Conservation (phyloP, 1,284 basidiomycete species). For the Leccinum griseonigrum region DNA sequence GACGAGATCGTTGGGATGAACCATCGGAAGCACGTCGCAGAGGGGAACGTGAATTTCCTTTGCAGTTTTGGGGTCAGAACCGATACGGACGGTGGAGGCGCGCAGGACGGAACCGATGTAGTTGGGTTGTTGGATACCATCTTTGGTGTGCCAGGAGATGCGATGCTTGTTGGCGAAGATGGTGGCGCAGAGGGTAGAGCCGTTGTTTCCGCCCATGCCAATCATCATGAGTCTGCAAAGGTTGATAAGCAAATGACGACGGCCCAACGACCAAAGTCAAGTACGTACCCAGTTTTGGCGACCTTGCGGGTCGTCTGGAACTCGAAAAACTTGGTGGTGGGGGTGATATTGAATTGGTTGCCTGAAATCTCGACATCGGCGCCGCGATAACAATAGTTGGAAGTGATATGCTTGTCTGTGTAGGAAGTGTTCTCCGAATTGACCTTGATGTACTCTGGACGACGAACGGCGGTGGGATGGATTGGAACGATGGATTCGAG, state of each 20-base stretch:
- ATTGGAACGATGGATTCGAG: conserved; percentile 65
- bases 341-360: conserved; percentile 76
- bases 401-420: conserved; percentile 77
- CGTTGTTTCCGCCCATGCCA: conserved; percentile 97
- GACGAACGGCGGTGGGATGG: conserved; percentile 85
- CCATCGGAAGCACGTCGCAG: conserved; percentile 95
- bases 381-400: conserved; percentile 84
- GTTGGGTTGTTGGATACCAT: conserved; percentile 91
- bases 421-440: conserved; percentile 83
- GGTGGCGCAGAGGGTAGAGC: conserved; percentile 91
- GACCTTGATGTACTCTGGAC: conserved; percentile 76
- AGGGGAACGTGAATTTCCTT: conserved; percentile 95
- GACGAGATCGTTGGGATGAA: conserved; percentile 98
- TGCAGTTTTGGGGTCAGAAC: conserved; percentile 78
- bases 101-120: conserved; percentile 94
- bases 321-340: conserved; percentile 78
- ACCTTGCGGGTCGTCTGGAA: conserved; percentile 91
- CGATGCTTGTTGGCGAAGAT: conserved; percentile 96
- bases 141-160: conserved; percentile 95
- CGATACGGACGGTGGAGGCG: conserved; percentile 92
- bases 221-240: conserved; percentile 87
- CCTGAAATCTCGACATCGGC: conserved; percentile 69
- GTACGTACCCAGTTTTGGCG: conserved; percentile 85
- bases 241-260: conserved; percentile 11
- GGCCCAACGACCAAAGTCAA: background rate